A percentile compares a stretch with the other conserved stretches of the same genome.
Evolutionary conservation across 805 yeast genomes (phyloP).

Genomic region (Soucietia sequanensis): DNA sequence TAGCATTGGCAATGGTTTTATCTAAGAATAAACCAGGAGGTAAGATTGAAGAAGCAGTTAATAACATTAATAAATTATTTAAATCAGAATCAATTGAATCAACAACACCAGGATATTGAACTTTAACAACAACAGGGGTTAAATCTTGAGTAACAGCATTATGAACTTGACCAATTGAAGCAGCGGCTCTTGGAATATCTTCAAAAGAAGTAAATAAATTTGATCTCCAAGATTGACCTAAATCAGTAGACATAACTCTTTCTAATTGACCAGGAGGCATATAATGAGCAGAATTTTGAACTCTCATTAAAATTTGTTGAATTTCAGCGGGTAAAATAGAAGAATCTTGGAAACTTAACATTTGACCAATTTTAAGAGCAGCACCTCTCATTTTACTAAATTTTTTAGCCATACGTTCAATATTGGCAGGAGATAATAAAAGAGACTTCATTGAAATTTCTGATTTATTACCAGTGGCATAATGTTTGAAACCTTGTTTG

Average conservation of each 20-base stretch:
- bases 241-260: slow-evolving; percentile 64
- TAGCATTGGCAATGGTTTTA: slow-evolving; percentile 87
- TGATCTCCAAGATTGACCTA: slow-evolving; percentile 78
- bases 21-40: slow-evolving; percentile 93
- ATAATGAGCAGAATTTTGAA: slow-evolving; percentile 92
- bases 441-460: slow-evolving; percentile 53
- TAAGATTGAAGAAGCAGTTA: slow-evolving; percentile 81
- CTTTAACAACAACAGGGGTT: slow-evolving; percentile 85
- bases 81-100: slow-evolving; percentile 92
- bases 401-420: slow-evolving; percentile 84
- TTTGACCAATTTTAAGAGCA: slow-evolving; percentile 94
- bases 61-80: slow-evolving; percentile 74
- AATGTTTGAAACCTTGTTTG: slow-evolving; percentile 68
- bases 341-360: slow-evolving; percentile 92
- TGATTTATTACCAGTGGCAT: slow-evolving; percentile 50
- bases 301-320: slow-evolving; percentile 74
- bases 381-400: slow-evolving; percentile 98
- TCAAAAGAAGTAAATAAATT: slow-evolving; percentile 70
- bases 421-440: slow-evolving; percentile 75
- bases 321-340: slow-evolving; percentile 81
- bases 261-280: slow-evolving; percentile 94
- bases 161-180: slow-evolving; percentile 97
- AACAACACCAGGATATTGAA: slow-evolving; percentile 96
- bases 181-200: slow-evolving; percentile 89
- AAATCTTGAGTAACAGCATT: slow-evolving; percentile 67